Conservation (phyloP, 2,329 filamentous ascomycete genomes). For the Colletotrichum spaethianum region DNA sequence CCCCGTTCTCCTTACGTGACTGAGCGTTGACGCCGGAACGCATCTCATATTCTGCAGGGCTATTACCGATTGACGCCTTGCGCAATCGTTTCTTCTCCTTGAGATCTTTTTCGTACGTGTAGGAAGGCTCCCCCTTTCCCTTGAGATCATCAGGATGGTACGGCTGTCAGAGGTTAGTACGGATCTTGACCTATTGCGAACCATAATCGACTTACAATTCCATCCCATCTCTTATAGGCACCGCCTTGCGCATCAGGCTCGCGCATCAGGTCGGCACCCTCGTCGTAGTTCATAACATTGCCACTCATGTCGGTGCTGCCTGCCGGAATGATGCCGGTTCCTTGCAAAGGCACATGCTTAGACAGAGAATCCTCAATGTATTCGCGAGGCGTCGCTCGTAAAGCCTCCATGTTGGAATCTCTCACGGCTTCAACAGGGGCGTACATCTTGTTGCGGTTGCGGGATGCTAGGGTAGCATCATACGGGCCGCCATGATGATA, state of each 20-base stretch:
- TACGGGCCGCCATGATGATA: constrained; percentile 96
- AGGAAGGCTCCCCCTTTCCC: constrained; percentile 85
- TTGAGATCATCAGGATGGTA: constrained; percentile 86
- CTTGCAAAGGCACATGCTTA: constrained; percentile 84
- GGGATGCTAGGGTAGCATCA: constrained; percentile 82
- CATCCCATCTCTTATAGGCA: constrained; percentile 83
- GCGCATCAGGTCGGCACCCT: constrained; percentile 89
- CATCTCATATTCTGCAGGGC: constrained; percentile 64
- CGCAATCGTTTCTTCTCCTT: constrained; percentile 68
- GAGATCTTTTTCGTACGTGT: constrained; percentile 76
- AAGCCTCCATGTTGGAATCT: constrained; percentile 80
- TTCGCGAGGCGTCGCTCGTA: constrained; percentile 85
- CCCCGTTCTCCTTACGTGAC: constrained; percentile 44
- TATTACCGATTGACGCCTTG: constrained; percentile 45
- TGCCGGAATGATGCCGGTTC: constrained; percentile 82
- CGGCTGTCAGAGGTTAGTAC: constrained; percentile 56
- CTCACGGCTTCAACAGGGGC: constrained; percentile 85
- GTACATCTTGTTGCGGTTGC: constrained; percentile 74
- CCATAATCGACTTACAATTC: constrained; percentile 71
- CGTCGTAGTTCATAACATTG: constrained; percentile 81
- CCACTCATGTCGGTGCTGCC: constrained; percentile 79
- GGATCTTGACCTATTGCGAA: not conserved
- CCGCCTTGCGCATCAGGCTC: constrained; percentile 77
- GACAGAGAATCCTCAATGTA: constrained; percentile 81
- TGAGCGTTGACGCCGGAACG: constrained; percentile 51